Evolutionary conservation across 1,284 basidiomycete genomes (phyloP).

Genomic region (Testicularia cyperi): DNA sequence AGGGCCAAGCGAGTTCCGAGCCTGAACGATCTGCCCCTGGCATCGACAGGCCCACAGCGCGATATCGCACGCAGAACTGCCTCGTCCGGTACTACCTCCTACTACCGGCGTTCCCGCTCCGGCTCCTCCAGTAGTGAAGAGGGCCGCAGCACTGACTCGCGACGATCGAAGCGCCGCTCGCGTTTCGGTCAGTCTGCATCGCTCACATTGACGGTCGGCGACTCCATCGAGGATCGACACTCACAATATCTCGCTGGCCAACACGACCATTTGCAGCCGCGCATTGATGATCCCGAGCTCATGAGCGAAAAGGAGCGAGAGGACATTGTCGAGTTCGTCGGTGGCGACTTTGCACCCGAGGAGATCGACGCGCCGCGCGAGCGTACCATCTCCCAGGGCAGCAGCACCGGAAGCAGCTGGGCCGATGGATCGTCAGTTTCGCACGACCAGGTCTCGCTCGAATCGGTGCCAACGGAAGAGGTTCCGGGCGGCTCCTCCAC

Average conservation of each 20-base stretch:
- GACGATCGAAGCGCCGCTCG: conserved; percentile 14
- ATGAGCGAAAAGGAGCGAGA: conserved; percentile 39
- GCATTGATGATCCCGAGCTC: conserved; percentile 17
- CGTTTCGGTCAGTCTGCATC: conserved; percentile 4
- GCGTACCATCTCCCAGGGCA: conserved; percentile 22
- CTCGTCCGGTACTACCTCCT: conserved; percentile 4
- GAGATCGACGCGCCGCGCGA: conserved; percentile 10
- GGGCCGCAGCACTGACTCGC: neutral
- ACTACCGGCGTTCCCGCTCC: neutral
- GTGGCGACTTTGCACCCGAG: conserved; percentile 32
- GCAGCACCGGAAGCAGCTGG: conserved; percentile 27
- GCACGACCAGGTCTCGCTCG: neutral
- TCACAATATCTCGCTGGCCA: conserved; percentile 1
- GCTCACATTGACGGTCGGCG: conserved; percentile 7
- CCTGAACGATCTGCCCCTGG: conserved; percentile 20
- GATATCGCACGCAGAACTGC: conserved; percentile 5
- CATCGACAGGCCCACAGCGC: conserved; percentile 14
- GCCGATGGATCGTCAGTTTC: conserved; percentile 13
- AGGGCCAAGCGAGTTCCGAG: conserved; percentile 19
- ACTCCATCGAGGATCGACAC: neutral
- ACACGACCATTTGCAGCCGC: conserved; percentile 1
- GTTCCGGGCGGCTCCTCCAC: too few relatives aligned
- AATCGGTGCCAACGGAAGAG: neutral
- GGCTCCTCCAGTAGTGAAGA: conserved; percentile 14
- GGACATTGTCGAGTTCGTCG: conserved; percentile 36